These are phyloP conservation scores for Neocallimastix lanati DNA, from an alignment of 192 early-diverging fungal species.

Conservation along the genomic window DNA sequence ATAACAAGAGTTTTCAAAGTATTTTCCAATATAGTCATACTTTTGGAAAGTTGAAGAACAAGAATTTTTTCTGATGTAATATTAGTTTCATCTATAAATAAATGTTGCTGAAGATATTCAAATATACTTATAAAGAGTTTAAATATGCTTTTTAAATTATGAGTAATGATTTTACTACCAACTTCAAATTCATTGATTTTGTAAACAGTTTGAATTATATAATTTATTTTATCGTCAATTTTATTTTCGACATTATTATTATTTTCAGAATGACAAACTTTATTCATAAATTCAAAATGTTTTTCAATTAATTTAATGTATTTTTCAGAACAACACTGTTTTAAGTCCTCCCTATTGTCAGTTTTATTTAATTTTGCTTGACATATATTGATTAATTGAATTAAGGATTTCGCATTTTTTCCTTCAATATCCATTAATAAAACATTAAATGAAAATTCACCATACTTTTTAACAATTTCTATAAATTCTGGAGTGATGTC, in stretches of 20 bases:
- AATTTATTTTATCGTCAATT: neutral
- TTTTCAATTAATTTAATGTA: neutral
- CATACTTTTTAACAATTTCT: neutral
- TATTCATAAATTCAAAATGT: neutral
- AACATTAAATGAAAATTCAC: neutral
- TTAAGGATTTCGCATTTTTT: neutral
- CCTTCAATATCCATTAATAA: neutral
- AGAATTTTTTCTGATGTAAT: neutral
- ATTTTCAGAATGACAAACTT: neutral
- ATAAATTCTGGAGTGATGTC: neutral
- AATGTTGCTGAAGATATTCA: neutral
- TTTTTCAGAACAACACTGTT: neutral
- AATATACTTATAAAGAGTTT: neutral
- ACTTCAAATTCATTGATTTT: neutral
- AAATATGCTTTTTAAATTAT: neutral
- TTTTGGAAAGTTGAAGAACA: neutral
- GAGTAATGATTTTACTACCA: neutral
- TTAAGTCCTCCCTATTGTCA: neutral
- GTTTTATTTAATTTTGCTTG: neutral
- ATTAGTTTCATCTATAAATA: neutral
- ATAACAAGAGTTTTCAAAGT: neutral
- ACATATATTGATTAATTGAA: neutral
- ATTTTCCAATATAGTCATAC: neutral
- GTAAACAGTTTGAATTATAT: neutral
- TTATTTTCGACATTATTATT: neutral